Evolutionary conservation across 116 monocot species (phyloP), one percentile per base, ranked within the genome.

Genomic region (Trichopus zeylanicus): DNA sequence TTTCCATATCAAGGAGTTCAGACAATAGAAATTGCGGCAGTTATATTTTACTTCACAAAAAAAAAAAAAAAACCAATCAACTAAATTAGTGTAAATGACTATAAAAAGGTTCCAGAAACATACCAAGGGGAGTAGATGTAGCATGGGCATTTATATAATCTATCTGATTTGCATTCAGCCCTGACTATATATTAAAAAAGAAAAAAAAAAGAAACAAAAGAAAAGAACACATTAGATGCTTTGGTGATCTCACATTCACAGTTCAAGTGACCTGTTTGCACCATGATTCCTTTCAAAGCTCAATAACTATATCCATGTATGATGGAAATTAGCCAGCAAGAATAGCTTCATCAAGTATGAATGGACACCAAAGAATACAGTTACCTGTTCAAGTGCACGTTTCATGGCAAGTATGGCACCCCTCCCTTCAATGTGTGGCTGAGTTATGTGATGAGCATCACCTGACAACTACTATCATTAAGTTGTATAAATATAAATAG

Each of bases 91-190:
- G 49, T 20, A 15, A 10, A 42, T 16, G 13, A 42, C n/a, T 67
- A 23, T 7, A 2, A 0, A 48, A 51, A 0, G 23, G 42, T 15
- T 53, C 29, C 24, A 26, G 33, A 21, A 12, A 66, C 49, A 64
- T 83, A 95, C 95, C 95, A 20, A 90, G 79, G 66, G 97, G 80
- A 57, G 91, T 97, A 55, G 95, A 97, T 28, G 97, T 97, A 19
- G 91, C 97, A 87, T 97, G 97, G 59, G 97, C 91, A 77, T 97
- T 97, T 66, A 97, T 46, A 56, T 97, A 91, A 63, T 87, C 91
- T 31, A 97, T 72, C 73, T 97, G 79, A 67, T 70, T 70, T 37
- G 87, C 68, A 71, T 53, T 61, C 76, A 97, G 70, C 46, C 97
- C 97, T 54, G 91, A 90, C 97, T 97, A 62, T 61, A 78, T n/a